Percentiles rank a stretch among this genome's conserved stretches.
These are phyloP conservation scores for Moricandia moricandioides DNA, from an alignment of 345 rosid genomes.

Conservation along the genomic window DNA sequence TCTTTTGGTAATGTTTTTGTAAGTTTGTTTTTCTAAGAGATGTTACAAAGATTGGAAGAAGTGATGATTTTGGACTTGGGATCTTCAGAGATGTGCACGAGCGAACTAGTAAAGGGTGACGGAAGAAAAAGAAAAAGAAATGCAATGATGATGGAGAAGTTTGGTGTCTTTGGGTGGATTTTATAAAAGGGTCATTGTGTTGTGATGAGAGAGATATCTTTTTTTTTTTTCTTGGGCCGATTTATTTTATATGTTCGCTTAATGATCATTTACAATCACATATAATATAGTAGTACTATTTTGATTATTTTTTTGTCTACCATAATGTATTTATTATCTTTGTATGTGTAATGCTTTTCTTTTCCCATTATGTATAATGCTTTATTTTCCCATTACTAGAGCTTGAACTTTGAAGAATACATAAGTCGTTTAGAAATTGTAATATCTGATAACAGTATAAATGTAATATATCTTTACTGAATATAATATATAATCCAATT, in stretches of 20 bases:
- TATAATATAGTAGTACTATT: not conserved
- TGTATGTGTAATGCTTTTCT: not conserved
- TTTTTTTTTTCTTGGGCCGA: slow-evolving; percentile 9
- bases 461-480: not conserved
- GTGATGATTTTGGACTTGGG: slow-evolving; percentile 25
- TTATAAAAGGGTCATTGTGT: slow-evolving; percentile 40
- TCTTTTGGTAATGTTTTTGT: not conserved
- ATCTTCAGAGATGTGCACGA: slow-evolving; percentile 39
- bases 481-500: not conserved
- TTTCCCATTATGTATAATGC: not conserved
- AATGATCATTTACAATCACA: slow-evolving; percentile 27
- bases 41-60: slow-evolving; percentile 12
- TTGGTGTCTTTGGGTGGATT: slow-evolving; percentile 34
- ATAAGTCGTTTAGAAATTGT: slow-evolving; percentile 5
- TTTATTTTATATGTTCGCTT: slow-evolving; percentile 25
- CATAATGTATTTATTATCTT: slow-evolving; percentile 26
- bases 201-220: slow-evolving; percentile 28
- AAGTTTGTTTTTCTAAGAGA: not conserved
- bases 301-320: slow-evolving; percentile 25
- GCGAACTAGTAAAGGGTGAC: slow-evolving; percentile 40
- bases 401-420: slow-evolving; percentile 24
- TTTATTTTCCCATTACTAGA: slow-evolving; percentile 18
- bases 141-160: slow-evolving; percentile 35
- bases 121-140: slow-evolving; percentile 25
- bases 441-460: not conserved